These are phyloP conservation scores for Leccinum subgranulosum DNA, from an alignment of 768 basidiomycete species.

Conservation along the genomic window DNA sequence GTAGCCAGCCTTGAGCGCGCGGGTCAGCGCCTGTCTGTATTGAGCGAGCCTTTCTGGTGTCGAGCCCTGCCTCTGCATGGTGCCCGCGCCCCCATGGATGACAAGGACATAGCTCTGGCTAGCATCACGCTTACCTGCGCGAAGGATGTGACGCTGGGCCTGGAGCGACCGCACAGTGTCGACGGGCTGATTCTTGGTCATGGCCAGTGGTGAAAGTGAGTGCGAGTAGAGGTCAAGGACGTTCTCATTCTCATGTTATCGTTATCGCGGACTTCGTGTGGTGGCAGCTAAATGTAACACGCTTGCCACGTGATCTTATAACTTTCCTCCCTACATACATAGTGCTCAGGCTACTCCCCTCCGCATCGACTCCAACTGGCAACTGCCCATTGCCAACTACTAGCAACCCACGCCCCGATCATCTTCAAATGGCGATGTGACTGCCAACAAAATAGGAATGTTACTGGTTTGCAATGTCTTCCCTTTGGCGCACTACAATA, in stretches of 20 bases:
- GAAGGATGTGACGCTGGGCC: not conserved
- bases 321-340: no score
- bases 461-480: no score
- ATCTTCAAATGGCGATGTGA: no score
- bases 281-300: no score
- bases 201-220: not conserved
- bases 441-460: no score
- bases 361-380: no score
- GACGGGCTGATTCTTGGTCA: conserved; percentile 6
- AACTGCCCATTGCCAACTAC: no score
- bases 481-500: no score
- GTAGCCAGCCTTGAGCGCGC: conserved; percentile 61
- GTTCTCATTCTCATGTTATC: not conserved
- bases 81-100: conserved; percentile 81
- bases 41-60: conserved; percentile 57
- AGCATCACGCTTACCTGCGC: conserved; percentile 2
- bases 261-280: no score
- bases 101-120: conserved; percentile 46
- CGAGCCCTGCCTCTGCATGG: conserved; percentile 53
- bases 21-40: conserved; percentile 54
- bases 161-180: not conserved
- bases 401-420: no score
- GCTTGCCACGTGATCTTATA: no score
- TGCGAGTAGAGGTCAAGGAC: not conserved
- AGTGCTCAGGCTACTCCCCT: no score